A percentile compares a stretch with the other conserved stretches of the same genome.
These are phyloP conservation scores for Lipomyces anomalus DNA, from an alignment of 805 yeast species.

Conservation along the genomic window DNA sequence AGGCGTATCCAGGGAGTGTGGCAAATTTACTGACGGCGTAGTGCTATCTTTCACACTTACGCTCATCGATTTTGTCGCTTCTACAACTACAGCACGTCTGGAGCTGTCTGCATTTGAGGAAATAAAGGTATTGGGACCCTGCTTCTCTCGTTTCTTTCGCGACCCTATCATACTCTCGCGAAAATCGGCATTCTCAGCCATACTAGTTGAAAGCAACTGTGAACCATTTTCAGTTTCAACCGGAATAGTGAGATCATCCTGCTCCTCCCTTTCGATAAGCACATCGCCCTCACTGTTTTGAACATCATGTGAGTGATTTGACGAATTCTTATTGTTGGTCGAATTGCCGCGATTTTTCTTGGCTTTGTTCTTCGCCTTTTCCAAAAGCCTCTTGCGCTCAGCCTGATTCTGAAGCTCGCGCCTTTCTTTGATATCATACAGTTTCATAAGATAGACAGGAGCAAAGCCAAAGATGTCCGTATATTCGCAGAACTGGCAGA, in stretches of 20 bases:
- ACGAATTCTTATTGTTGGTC: no score
- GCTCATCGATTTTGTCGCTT: no score
- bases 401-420: conserved; percentile 16
- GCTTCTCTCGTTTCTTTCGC: no score
- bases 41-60: no score
- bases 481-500: conserved; percentile 28
- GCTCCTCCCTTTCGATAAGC: background rate
- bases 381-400: conserved; percentile 20
- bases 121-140: no score
- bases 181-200: background rate
- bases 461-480: conserved; percentile 23
- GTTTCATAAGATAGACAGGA: conserved; percentile 18
- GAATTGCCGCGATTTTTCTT: conserved; percentile 18
- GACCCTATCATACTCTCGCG: background rate
- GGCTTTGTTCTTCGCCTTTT: conserved; percentile 23
- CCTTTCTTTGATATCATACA: conserved; percentile 21
- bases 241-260: conserved; percentile 1
- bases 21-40: no score
- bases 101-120: no score
- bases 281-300: conserved; percentile 1
- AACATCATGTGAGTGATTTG: no score
- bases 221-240: conserved; percentile 3
- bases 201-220: background rate
- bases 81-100: no score
- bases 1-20: no score